Percentiles rank a stretch among this genome's conserved stretches.
phyloP scores from a whole-genome alignment of 2,329 filamentous ascomycete genomes.

The Diaporthe citrichinensis region DNA sequence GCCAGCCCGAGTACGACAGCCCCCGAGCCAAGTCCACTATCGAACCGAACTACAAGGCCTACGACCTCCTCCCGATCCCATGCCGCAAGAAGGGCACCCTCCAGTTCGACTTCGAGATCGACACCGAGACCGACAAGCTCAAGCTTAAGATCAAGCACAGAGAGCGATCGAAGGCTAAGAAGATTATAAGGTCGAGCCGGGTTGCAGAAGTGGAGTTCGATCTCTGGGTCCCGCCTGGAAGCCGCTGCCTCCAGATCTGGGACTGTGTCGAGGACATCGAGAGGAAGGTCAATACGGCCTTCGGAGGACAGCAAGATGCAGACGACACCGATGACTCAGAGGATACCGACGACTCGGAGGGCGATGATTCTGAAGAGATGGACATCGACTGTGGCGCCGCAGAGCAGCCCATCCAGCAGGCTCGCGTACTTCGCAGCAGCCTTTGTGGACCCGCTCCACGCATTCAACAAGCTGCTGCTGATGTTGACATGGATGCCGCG shows the following conservation, averaged over 20 bases:
- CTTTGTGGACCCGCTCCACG: not conserved
- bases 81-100: not conserved
- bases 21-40: not conserved
- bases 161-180: too few species aligned
- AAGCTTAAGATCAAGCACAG: not conserved
- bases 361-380: not conserved
- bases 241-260: constrained; percentile 8
- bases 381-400: not conserved
- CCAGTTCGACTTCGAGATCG: not conserved
- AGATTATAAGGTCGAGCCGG: too few species aligned
- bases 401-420: not conserved
- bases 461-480: not conserved
- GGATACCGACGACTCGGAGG: not conserved
- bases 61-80: not conserved
- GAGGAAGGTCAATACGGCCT: not conserved
- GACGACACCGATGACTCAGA: not conserved
- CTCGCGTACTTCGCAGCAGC: not conserved
- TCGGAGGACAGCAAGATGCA: too few species aligned
- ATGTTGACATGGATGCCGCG: not conserved
- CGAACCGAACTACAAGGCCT: not conserved
- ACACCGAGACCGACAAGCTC: not conserved
- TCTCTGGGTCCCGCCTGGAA: not conserved
- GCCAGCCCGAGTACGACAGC: not conserved
- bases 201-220: not conserved
- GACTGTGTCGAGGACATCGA: not conserved